Percentiles rank a stretch among this genome's conserved stretches.
Evolutionary conservation across 2,329 filamentous ascomycete genomes (phyloP).

Genomic region (Nothophaeocryptopus gaeumannii): DNA sequence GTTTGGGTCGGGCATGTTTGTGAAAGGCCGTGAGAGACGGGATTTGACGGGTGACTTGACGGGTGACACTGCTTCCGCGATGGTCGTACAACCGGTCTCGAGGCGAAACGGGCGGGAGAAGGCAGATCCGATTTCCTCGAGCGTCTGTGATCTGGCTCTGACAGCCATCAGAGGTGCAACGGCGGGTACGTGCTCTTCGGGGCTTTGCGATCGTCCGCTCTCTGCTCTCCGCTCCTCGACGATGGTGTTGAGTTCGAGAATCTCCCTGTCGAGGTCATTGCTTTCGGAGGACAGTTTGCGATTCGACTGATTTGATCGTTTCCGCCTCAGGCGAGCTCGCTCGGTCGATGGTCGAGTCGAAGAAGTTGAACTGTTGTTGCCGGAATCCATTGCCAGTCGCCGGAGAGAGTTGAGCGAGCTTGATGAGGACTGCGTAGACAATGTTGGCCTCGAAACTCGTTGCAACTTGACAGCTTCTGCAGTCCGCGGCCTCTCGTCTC

Average conservation of each 20-base stretch:
- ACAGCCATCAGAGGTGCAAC: constrained; percentile 46
- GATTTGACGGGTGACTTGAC: constrained; percentile 21
- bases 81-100: constrained; percentile 6
- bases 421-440: constrained; percentile 25
- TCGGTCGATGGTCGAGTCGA: constrained; percentile 27
- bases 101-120: constrained; percentile 40
- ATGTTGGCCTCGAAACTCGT: constrained; percentile 5
- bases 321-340: constrained; percentile 37
- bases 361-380: constrained; percentile 10
- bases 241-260: constrained; percentile 50
- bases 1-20: constrained; percentile 20
- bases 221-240: constrained; percentile 48
- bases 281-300: constrained; percentile 13
- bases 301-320: constrained; percentile 30
- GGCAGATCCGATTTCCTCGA: constrained; percentile 49
- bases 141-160: constrained; percentile 47
- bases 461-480: neutral
- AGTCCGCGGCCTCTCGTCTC: neutral
- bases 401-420: constrained; percentile 36
- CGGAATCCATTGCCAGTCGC: constrained; percentile 32
- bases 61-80: constrained; percentile 6
- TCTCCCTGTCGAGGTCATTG: constrained; percentile 43
- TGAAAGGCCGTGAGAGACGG: constrained; percentile 23
- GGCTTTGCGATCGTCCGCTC: constrained; percentile 25
- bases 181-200: constrained; percentile 42